These are phyloP conservation scores for Coemansia sp. DNA, from an alignment of 192 early-diverging fungal genomes.

Conservation along the genomic window DNA sequence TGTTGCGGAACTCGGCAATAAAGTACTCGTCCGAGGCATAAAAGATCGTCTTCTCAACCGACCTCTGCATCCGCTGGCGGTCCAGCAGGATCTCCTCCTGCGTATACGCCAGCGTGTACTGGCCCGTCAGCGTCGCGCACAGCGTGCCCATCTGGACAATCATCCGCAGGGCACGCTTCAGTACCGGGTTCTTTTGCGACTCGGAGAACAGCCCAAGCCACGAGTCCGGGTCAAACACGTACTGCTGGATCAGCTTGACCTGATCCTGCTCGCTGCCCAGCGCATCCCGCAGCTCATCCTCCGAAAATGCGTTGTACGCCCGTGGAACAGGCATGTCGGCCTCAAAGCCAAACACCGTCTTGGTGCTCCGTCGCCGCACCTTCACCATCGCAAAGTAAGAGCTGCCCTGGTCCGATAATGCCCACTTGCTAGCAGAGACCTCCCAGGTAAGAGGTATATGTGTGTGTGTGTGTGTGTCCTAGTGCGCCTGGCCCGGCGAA, in stretches of 20 bases:
- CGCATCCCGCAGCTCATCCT: conserved; percentile 33
- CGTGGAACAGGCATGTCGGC: conserved; percentile 39
- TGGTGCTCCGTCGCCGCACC: conserved; percentile 43
- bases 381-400: too few species aligned
- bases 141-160: conserved; percentile 47
- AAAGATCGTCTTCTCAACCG: conserved; percentile 33
- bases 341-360: conserved; percentile 42
- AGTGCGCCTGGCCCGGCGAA: too few species aligned
- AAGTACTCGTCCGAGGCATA: conserved; percentile 42
- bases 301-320: conserved; percentile 36
- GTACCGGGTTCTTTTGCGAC: conserved; percentile 37
- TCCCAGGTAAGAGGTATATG: too few species aligned
- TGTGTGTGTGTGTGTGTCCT: too few species aligned
- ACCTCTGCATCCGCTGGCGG: conserved; percentile 24
- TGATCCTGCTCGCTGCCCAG: conserved; percentile 40
- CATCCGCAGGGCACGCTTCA: conserved; percentile 44
- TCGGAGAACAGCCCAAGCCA: conserved; percentile 37
- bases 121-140: conserved; percentile 37
- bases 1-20: conserved; percentile 46
- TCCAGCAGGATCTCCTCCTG: conserved; percentile 44
- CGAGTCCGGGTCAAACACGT: conserved; percentile 31
- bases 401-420: too few species aligned
- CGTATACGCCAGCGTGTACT: conserved; percentile 38
- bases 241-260: conserved; percentile 33
- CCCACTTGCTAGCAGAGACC: too few species aligned